Evolutionary conservation across 2,329 filamentous ascomycete genomes (phyloP), one percentile per base, ranked within the genome.

Genomic region (Aspergillus amoenus): DNA sequence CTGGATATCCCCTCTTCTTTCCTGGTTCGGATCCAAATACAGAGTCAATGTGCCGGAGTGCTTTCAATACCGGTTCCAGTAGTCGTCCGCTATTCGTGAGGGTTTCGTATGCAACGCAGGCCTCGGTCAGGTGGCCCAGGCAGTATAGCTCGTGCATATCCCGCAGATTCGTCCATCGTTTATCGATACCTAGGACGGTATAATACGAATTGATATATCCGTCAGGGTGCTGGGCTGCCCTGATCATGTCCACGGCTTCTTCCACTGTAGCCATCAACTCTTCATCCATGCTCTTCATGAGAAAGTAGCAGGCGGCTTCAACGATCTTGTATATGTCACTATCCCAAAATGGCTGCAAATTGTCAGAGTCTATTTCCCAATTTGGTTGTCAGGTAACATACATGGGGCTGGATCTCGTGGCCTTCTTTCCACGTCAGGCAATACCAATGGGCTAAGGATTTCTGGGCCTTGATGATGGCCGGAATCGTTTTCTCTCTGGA

Each of bases 131-230:
- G 67, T 88, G 84, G 0, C 85, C 84, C 5, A 61, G 45, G 69
- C 76, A 60, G 70, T 72, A 84, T 75, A 88, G 69, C 68, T 87
- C 84, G 70, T 87, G 84, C 72, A 85, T 79, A 67, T 88, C 85
- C 47, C 83, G 70, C 7, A 88, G 60, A 61, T 87, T 87, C 0
- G 81, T 78, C 73, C 83, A 87, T 8, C 84, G 68, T 51, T 81
- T 80, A 0, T 72, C 76, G 0, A 82, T 82, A 43, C 83, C 82
- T 1, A 85, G 81, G 0, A 87, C 81, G 0, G 82, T 85, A 60
- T 82, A 87, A 64, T 87, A 84, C 6, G 86, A 80, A 64, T 87
- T 87, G 21, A 88, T 66, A 64, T 88, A 88, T 1, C 85, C 85
- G 64, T 88, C 85, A 1, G 73, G 68, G 52, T 83, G 79, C 70